Conservation (phyloP, 2,329 filamentous ascomycete species). For the Drechslerella coelobrocha region DNA sequence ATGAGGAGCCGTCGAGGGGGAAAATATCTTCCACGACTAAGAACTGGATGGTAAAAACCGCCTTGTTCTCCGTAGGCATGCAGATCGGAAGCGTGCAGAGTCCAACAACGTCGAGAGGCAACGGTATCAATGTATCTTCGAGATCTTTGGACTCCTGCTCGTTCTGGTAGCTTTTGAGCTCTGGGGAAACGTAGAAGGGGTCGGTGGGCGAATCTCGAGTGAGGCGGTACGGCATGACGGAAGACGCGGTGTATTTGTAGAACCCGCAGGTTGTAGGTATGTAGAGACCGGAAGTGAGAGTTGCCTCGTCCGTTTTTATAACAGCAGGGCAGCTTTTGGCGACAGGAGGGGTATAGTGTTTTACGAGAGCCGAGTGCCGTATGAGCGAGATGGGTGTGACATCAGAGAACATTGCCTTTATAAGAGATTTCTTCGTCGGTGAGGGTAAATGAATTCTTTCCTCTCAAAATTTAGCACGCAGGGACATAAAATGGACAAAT, state of each 20-base stretch:
- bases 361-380: constrained; percentile 21
- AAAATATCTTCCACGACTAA: constrained; percentile 36
- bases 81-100: constrained; percentile 30
- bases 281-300: constrained; percentile 1
- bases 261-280: constrained; percentile 35
- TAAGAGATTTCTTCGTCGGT: constrained; percentile 23
- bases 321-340: constrained; percentile 12
- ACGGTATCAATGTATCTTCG: constrained; percentile 18
- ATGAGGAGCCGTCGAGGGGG: constrained; percentile 6
- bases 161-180: constrained; percentile 27
- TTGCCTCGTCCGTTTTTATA: background rate
- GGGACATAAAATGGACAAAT: background rate
- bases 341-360: constrained; percentile 16
- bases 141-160: constrained; percentile 14
- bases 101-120: constrained; percentile 23
- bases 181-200: constrained; percentile 23
- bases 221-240: constrained; percentile 18
- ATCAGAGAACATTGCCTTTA: constrained; percentile 37
- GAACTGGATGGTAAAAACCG: constrained; percentile 28
- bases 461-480: too few species aligned
- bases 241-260: constrained; percentile 24
- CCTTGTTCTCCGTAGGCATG: constrained; percentile 21
- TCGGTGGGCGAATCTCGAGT: background rate
- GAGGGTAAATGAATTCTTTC: constrained; percentile 32
- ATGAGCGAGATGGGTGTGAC: constrained; percentile 32